Base-by-base conservation (phyloP, 176 grass and related monocot genomes). In the Zizania latifolia region DNA sequence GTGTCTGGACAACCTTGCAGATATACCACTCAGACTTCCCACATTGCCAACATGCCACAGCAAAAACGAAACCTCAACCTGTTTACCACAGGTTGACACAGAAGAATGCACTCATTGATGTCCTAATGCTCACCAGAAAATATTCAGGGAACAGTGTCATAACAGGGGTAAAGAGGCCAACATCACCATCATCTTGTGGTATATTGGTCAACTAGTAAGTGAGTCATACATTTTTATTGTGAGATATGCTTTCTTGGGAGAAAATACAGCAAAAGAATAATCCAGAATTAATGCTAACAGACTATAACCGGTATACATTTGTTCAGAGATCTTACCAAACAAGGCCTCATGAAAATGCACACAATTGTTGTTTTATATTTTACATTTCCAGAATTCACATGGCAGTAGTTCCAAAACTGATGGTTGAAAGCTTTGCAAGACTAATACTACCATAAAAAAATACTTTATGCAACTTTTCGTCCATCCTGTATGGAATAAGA, bases 401-500 rank as follows among this genome's bases (percentile, higher is more conserved):
- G 40, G 12, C 11, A 15, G 40, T 15, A 14, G 40, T n/a, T n/a
- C n/a, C n/a, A n/a, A 43, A 13, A 43, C 15, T 43, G 13, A 43
- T 38, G 10, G 36, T 38, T 38, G 36, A 38, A 38, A 43, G 13
- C 40, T 14, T 43, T 1, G n/a, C n/a, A n/a, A n/a, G n/a, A n/a
- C n/a, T n/a, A n/a, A n/a, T n/a, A n/a, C n/a, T 2, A 3, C 5
- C 10, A 53, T 21, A 14, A 19, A 64, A 37, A 53, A 21, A 3
- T 51, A 51, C 48, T 66, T 1, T 13, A 29, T 13, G 6, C 33
- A 55, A 29, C 32, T 66, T 19, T 53, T 6, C 54, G 15, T 32
- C 22, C 61, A 65, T 6, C 61, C 15, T 66, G 51, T 50, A 66
- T n/a, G 44, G n/a, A n/a, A 78, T 55, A 67, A 66, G 5, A 65